phyloP scores from a whole-genome alignment of 495 filamentous ascomycete genomes.

The Saxophila tyrrhenica region DNA sequence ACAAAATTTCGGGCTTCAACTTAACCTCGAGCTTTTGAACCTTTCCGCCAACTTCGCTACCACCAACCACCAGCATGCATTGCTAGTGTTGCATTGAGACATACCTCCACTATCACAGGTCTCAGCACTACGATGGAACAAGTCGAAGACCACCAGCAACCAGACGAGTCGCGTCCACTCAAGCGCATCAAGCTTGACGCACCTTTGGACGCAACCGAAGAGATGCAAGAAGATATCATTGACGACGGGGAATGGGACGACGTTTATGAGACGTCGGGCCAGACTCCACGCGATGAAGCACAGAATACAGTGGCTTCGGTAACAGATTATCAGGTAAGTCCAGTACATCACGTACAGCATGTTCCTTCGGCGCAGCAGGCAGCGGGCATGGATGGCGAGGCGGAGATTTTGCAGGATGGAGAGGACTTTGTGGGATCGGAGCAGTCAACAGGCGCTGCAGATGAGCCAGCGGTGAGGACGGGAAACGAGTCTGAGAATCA shows the following conservation, averaged over 20 bases:
- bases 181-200: constrained; percentile 15
- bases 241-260: constrained; percentile 19
- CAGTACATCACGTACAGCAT: background rate
- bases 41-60: background rate
- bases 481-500: background rate
- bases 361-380: too few relatives aligned
- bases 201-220: constrained; percentile 12
- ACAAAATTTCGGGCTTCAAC: background rate
- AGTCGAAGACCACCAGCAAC: constrained; percentile 1
- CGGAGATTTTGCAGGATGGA: background rate
- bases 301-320: background rate
- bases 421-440: background rate
- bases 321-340: background rate
- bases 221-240: constrained; percentile 14
- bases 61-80: background rate
- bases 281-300: too few relatives aligned
- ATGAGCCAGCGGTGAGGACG: background rate
- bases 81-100: background rate
- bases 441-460: background rate
- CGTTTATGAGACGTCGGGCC: constrained; percentile 7
- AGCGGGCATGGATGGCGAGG: background rate
- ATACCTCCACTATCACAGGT: background rate
- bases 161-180: constrained; percentile 15
- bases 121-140: background rate
- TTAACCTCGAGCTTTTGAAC: background rate